Evolutionary conservation across 2,329 filamentous ascomycete genomes (phyloP), one percentile per base, ranked within the genome.

Genomic region (Arthrinium phaeospermum): DNA sequence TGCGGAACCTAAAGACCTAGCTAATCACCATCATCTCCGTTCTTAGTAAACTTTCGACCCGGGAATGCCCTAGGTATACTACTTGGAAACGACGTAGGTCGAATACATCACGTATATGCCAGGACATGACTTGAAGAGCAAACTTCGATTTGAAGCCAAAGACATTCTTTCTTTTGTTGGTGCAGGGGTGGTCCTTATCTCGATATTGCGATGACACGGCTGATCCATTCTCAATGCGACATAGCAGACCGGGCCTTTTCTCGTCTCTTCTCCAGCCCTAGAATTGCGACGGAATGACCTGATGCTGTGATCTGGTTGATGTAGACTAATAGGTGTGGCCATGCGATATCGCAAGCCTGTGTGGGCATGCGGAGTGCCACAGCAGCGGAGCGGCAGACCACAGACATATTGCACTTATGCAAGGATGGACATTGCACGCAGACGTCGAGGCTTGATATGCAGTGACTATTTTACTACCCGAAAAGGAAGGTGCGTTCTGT

Each of bases 401-500:
- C 24, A 53, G 24, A 13, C 24, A 53, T 24, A 53, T 30, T 30
- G 51, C 51, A 27, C 51, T 27, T 57, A 57, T 57, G 51, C 51
- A 57, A 34, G 51, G 51, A 57, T 34, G 12, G 51, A 57, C 46
- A 49, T 8, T 49, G 22, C 24, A 49, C 10, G 46, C 46, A 49
- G 19, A 10, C 46, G 46, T 49, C 22, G 27, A 34, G 24, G 12
- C 45, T 53, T 30, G 53, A 61, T 12, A 34, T 37, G 30, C 53
- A 61, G 30, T 22, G 6, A 8, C 16, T 41, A 41, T n/a, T 34
- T 41, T n/a, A n/a, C 57, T 41, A 1, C 57, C 57, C 57, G 34
- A 64, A 64, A n/a, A 64, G 57, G 57, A 64, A 64, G 57, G 57
- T 64, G 57, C 19, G 57, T 24, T 37, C 57, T 30, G 27, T 30